Conservation (phyloP, 2,329 filamentous ascomycete genomes). For the Venturiaceae sp. region DNA sequence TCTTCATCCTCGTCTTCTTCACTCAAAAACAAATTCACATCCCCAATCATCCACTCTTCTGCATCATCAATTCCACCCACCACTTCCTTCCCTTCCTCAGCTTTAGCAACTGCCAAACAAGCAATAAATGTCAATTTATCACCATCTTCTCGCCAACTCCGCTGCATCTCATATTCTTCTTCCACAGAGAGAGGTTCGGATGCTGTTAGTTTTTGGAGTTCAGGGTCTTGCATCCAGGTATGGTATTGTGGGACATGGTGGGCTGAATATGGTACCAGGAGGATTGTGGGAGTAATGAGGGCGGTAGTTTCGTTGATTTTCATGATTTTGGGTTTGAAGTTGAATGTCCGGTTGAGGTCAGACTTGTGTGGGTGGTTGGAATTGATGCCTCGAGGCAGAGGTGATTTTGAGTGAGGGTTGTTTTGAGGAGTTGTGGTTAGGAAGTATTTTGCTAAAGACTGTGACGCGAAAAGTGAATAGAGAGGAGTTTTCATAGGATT, state of each 20-base stretch:
- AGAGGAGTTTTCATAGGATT: too few species aligned
- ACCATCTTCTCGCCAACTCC: conserved; percentile 67
- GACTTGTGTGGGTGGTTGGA: background rate
- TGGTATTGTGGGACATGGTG: conserved; percentile 81
- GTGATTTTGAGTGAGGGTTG: background rate
- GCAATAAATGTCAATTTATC: conserved; percentile 93
- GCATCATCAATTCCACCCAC: conserved; percentile 25
- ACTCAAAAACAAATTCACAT: conserved; percentile 61
- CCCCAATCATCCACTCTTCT: conserved; percentile 29
- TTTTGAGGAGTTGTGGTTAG: too few species aligned
- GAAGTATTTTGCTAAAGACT: too few species aligned
- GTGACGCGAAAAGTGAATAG: too few species aligned
- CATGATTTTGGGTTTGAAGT: background rate
- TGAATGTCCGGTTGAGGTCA: background rate
- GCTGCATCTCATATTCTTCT: conserved; percentile 85
- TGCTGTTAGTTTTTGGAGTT: conserved; percentile 74
- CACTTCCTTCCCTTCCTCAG: conserved; percentile 6
- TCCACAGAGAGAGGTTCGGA: conserved; percentile 72
- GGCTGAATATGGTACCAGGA: conserved; percentile 70
- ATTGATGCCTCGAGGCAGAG: background rate
- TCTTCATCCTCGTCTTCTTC: conserved; percentile 33
- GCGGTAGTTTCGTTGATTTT: background rate
- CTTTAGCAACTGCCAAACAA: conserved; percentile 43
- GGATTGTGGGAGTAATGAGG: background rate
- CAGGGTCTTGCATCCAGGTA: conserved; percentile 75